A percentile compares a stretch with the other conserved stretches of the same genome.
Evolutionary conservation across 495 filamentous ascomycete species (phyloP).

Genomic region (Recurvomyces mirabilis): DNA sequence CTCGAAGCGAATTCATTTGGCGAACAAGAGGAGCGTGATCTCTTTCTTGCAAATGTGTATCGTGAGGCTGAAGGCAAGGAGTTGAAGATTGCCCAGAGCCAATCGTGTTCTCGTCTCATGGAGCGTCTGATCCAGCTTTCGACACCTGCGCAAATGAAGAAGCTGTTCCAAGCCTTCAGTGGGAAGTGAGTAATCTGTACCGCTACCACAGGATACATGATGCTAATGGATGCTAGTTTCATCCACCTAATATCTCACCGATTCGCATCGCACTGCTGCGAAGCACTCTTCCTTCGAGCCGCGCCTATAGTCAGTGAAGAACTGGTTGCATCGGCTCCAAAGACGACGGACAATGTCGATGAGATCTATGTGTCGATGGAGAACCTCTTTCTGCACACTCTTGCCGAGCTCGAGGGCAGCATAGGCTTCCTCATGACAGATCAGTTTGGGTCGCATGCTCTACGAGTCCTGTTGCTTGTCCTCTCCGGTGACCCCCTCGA

Average conservation of each 20-base stretch:
- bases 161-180: conserved; percentile 68
- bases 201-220: not conserved
- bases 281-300: conserved; percentile 75
- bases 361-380: conserved; percentile 55
- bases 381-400: conserved; percentile 65
- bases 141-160: conserved; percentile 68
- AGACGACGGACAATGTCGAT: conserved; percentile 7
- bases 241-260: conserved; percentile 81
- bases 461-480: conserved; percentile 74
- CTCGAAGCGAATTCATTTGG: conserved; percentile 80
- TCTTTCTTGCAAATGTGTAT: conserved; percentile 81
- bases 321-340: conserved; percentile 35
- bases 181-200: conserved; percentile 47
- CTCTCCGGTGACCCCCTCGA: conserved; percentile 71
- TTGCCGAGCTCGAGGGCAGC: conserved; percentile 74
- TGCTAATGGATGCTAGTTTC: conserved; percentile 40
- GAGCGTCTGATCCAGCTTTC: conserved; percentile 81
- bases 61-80: conserved; percentile 81
- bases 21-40: conserved; percentile 58
- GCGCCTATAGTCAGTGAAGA: conserved; percentile 68
- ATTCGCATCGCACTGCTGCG: conserved; percentile 94
- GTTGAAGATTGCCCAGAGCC: conserved; percentile 86
- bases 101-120: conserved; percentile 87
- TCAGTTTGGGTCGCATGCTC: conserved; percentile 78
- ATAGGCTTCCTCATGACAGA: conserved; percentile 79